These are phyloP conservation scores for Macaranga tanarius DNA, from an alignment of 441 rosid species.

Conservation along the genomic window DNA sequence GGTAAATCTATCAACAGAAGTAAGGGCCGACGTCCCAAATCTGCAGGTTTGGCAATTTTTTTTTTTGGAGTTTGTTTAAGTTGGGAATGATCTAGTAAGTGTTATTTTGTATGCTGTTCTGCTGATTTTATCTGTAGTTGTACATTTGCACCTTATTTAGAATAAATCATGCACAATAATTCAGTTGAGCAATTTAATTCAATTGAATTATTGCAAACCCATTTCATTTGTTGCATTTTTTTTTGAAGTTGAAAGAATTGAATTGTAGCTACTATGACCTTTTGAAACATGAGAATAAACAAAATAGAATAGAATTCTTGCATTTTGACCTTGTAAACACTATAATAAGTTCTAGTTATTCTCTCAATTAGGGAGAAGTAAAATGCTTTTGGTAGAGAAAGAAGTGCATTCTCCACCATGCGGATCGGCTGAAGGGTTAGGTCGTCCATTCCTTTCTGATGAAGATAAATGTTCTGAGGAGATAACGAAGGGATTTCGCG, in stretches of 20 bases:
- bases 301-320: background rate
- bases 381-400: slow-evolving; percentile 12
- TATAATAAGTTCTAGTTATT: background rate
- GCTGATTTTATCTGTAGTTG: slow-evolving; percentile 2
- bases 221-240: too few species aligned
- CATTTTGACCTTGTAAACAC: background rate
- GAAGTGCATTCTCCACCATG: slow-evolving; percentile 31
- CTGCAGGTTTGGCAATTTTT: slow-evolving; percentile 29
- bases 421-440: slow-evolving; percentile 22
- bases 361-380: slow-evolving; percentile 24
- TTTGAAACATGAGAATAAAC: too few species aligned
- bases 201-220: too few species aligned
- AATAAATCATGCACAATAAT: too few species aligned
- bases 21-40: slow-evolving; percentile 19
- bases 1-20: slow-evolving; percentile 32
- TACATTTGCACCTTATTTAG: background rate
- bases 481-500: slow-evolving; percentile 18
- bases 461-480: slow-evolving; percentile 13
- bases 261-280: too few species aligned
- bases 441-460: slow-evolving; percentile 19
- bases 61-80: background rate
- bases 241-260: too few species aligned
- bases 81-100: background rate
- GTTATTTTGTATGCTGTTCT: background rate
- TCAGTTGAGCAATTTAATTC: too few species aligned